Conservation (phyloP, 306 rosid species). For the Prunus kanzakura region DNA sequence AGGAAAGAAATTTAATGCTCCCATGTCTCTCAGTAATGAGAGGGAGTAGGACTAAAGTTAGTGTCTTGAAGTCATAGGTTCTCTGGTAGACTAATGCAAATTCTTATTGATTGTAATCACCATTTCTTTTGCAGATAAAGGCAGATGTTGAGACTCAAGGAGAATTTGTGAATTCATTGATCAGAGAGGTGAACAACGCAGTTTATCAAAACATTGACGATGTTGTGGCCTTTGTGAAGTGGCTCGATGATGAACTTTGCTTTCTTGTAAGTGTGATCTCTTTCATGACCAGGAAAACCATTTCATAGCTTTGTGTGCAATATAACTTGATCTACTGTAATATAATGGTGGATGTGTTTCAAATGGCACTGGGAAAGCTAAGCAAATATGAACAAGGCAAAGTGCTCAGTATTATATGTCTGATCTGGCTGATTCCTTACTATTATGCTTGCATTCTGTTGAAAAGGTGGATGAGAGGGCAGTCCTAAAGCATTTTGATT, state of each 20-base stretch:
- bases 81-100: background rate
- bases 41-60: too few relatives aligned
- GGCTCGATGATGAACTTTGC: constrained; percentile 98
- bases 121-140: constrained; percentile 62
- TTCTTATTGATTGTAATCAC: constrained; percentile 12
- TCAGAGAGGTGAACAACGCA: constrained; percentile 86
- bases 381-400: too few relatives aligned
- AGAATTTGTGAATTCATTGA: constrained; percentile 90
- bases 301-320: background rate
- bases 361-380: too few relatives aligned
- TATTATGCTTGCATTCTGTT: constrained; percentile 7
- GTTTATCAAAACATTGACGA: constrained; percentile 82
- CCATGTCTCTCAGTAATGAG: too few relatives aligned
- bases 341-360: background rate
- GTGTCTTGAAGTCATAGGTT: background rate
- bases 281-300: background rate
- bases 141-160: constrained; percentile 98
- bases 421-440: background rate
- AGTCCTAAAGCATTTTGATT: constrained; percentile 87
- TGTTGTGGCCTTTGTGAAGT: constrained; percentile 91
- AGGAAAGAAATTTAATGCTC: too few relatives aligned
- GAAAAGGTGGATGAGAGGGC: constrained; percentile 95
- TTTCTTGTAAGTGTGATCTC: constrained; percentile 69
- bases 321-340: background rate
- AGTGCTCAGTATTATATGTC: background rate